A percentile compares a stretch with the other conserved stretches of the same genome.
Conservation (phyloP, 1,284 basidiomycete genomes). For the Mixia osmundae region DNA sequence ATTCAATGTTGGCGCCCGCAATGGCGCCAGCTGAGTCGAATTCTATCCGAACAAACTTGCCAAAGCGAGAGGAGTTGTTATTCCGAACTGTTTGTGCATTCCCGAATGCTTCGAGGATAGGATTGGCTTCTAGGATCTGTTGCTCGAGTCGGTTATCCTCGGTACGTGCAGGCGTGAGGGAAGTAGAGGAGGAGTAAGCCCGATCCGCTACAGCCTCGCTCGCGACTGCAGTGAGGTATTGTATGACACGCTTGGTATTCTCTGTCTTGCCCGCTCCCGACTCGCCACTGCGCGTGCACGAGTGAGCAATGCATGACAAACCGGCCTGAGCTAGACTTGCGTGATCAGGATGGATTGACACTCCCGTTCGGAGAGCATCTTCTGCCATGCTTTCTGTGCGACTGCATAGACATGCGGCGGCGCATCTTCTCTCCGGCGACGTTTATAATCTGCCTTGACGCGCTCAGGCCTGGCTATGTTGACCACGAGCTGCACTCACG, state of each 20-base stretch:
- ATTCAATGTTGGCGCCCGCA: conserved; percentile 93
- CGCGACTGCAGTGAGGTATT: conserved; percentile 94
- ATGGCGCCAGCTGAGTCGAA: conserved; percentile 87
- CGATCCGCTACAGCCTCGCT: too few species aligned
- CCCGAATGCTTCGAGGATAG: conserved; percentile 91
- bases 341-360: conserved; percentile 97
- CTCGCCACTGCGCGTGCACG: conserved; percentile 80
- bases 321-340: conserved; percentile 28
- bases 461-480: background rate
- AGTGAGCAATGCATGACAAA: too few species aligned
- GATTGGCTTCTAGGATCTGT: conserved; percentile 94
- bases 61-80: conserved; percentile 96
- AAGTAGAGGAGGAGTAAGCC: too few species aligned
- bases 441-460: conserved; percentile 72
- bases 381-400: conserved; percentile 92
- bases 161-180: conserved; percentile 20
- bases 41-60: conserved; percentile 91
- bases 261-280: conserved; percentile 99
- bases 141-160: conserved; percentile 48
- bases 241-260: conserved; percentile 99
- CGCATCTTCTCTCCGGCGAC: conserved; percentile 76
- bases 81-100: conserved; percentile 98
- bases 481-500: conserved; percentile 7
- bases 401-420: conserved; percentile 94
- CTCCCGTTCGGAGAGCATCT: conserved; percentile 91